Percentiles rank a stretch among this genome's conserved stretches.
These are phyloP conservation scores for Citrus australasica DNA, from an alignment of 345 rosid species.

Conservation along the genomic window DNA sequence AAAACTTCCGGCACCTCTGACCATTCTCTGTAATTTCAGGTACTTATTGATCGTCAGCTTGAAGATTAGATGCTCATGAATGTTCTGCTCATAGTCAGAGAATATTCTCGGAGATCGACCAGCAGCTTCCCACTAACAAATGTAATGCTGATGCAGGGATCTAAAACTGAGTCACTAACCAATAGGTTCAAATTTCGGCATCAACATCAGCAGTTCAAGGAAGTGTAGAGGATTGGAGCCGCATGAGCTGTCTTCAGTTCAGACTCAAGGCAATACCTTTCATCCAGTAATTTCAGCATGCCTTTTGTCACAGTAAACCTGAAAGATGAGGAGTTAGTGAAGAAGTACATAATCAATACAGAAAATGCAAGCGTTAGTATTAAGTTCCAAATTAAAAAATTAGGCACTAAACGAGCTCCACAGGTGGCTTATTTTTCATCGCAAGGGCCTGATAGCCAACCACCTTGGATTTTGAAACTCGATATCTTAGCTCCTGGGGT, in stretches of 20 bases:
- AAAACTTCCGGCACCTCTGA: too few relatives aligned
- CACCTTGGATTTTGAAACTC: conserved; percentile 46
- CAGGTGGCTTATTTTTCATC: conserved; percentile 39
- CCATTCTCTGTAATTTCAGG: too few relatives aligned
- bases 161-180: too few relatives aligned
- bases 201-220: not conserved
- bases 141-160: too few relatives aligned
- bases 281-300: conserved; percentile 14
- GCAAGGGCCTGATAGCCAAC: conserved; percentile 32
- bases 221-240: conserved; percentile 23
- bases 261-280: conserved; percentile 5
- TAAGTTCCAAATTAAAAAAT: conserved; percentile 24
- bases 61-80: too few relatives aligned
- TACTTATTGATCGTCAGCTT: too few relatives aligned
- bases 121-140: too few relatives aligned
- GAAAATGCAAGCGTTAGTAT: conserved; percentile 18
- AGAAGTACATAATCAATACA: conserved; percentile 18
- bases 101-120: too few relatives aligned
- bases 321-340: conserved; percentile 20
- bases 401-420: conserved; percentile 36
- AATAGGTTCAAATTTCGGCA: too few relatives aligned
- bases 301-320: conserved; percentile 21
- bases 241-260: conserved; percentile 34
- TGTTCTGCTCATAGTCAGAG: too few relatives aligned
- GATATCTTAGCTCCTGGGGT: conserved; percentile 42